phyloP scores from a whole-genome alignment of 176 grass and related monocot species.

The Musa troglodytarum region DNA sequence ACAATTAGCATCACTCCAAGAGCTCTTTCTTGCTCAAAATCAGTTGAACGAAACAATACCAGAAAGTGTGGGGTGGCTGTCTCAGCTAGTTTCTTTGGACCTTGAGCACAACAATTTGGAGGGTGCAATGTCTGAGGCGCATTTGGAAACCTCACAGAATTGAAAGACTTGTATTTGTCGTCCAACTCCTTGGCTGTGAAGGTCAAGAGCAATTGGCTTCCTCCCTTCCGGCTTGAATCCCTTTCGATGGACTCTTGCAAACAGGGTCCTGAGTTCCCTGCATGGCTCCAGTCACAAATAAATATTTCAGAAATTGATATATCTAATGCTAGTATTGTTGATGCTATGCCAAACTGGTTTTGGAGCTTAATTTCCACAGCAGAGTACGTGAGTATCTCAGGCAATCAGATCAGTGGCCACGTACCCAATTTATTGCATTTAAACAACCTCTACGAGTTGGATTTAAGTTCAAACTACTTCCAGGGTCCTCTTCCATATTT shows the following conservation, averaged over 20 bases:
- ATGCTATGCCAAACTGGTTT: conserved; percentile 12
- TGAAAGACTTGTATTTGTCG: neutral
- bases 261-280: neutral
- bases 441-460: neutral
- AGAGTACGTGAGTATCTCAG: neutral
- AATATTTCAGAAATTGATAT: neutral
- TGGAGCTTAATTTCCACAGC: neutral
- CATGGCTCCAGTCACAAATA: conserved; percentile 1
- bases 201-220: neutral
- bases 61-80: neutral
- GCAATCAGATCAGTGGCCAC: conserved; percentile 3
- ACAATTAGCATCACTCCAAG: conserved; percentile 1
- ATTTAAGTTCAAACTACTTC: conserved; percentile 13
- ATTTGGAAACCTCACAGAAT: neutral
- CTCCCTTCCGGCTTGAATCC: no score
- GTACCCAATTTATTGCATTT: neutral
- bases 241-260: no score
- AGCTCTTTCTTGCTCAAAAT: neutral
- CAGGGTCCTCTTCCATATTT: conserved; percentile 5
- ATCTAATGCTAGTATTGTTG: neutral
- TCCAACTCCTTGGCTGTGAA: neutral
- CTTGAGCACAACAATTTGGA: neutral
- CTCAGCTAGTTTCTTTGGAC: neutral
- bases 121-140: conserved; percentile 1
- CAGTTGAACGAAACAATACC: neutral